Base-by-base conservation (phyloP, 331 rosid species). In the Quercus phellos region DNA sequence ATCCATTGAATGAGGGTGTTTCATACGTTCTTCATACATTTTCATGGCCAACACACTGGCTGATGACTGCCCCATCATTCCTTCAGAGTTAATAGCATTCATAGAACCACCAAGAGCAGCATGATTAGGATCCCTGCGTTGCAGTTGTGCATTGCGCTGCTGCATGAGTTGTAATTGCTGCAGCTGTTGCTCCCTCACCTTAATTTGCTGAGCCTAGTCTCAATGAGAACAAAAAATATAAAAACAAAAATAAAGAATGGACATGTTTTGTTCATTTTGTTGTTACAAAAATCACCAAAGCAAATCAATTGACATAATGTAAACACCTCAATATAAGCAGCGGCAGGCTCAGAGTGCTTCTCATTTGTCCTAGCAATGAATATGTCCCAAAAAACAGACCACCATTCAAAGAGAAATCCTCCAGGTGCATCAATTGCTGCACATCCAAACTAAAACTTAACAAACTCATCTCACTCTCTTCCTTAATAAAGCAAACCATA, bases 391-490 rank as follows among this genome's bases (percentile, higher is more conserved):
- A 91, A 94, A 67, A 94, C 98, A 77, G 96, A 91, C 98, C 98
- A 94, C 97, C 96, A 92, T 84, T 94, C 98, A 2, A 78, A 94
- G 26, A 94, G 94, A 80, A 94, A 94, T 27, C 98, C 98, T 61
- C 96, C 93, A 53, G 98, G 98, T 42, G 98, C 98, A 89, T 94
- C 97, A 84, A 92, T 94, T 84, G 98, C 98, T 94, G 94, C 85
- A 76, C 21, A 76, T 77, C 16, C 42, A 60, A 50, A 18, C 11
- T 16, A 30, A 55, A 19, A 56, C 69, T 19, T 54, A 73, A 18
- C 14, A 30, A 32, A 35, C 21, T 46, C 38, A 66, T 11, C n/a
- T 66, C 26, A 34, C 12, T 66, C 26, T 13, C 55, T 21, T 34
- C 70, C 55, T 50, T 35, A 21, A 27, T 46, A 75, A 26, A 64